Base-by-base conservation (phyloP, 805 yeast species). In the Debaryomyces hansenii region DNA sequence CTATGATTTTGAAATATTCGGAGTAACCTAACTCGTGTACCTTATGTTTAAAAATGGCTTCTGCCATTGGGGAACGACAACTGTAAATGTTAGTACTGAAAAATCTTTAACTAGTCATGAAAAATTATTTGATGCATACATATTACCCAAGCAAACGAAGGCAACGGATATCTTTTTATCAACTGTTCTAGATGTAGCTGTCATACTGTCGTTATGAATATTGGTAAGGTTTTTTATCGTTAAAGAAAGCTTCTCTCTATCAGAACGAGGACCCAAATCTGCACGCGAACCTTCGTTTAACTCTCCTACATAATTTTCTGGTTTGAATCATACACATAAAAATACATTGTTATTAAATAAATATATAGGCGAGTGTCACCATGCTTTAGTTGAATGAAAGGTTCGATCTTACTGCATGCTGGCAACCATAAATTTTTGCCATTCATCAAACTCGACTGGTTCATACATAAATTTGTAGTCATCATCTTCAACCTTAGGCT, bases 51-150 rank as follows among this genome's bases (percentile, higher is more conserved):
- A 91, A 90, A 1, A 90, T 88, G 0, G 97, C 97, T 61, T 92
- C 97, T 0, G 98, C 97, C 98, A 91, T 92, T 11, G 98, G 98
- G 2, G 97, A 90, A 41, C 97, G 91, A 60, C 97, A 90, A 18
- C 87, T 83, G 32, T 4, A 12, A 12, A 4, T 20, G 64, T 61
- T 63, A 62, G 62, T 54, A 49, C 14, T n/a, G 42, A 24, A 15
- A 36, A 16, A 11, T 32, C 8, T 20, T 14, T 24, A 12, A 16
- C 10, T 24, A 11, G 5, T 20, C n/a, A 11, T 11, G 11, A 14
- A 32, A 15, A 16, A 14, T 20, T 24, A 4, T 5, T 11, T 12
- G 37, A 29, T 48, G 74, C 87, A 54, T 72, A 83, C 85, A 88
- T 88, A 64, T 91, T 91, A 3, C 97, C 97, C 20, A 90, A 72